A percentile compares a stretch with the other conserved stretches of the same genome.
phyloP scores from a whole-genome alignment of 345 rosid species.

The Kandelia obovata region DNA sequence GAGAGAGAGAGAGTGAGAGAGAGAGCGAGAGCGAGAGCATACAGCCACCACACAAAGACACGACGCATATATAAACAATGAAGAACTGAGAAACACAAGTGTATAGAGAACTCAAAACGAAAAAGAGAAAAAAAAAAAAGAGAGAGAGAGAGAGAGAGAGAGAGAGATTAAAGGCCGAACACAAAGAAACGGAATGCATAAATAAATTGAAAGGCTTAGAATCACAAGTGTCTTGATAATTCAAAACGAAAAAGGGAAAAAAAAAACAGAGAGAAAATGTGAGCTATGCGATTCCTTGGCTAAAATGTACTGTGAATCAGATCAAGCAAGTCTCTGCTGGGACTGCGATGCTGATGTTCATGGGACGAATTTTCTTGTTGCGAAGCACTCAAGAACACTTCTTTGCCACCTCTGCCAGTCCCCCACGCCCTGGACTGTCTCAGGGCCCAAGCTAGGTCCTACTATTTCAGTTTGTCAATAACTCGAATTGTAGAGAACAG shows the following conservation, averaged over 20 bases:
- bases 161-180: not conserved
- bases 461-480: constrained; percentile 15
- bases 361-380: constrained; percentile 24
- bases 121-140: too few species aligned
- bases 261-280: constrained; percentile 1
- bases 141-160: constrained; percentile 3
- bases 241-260: not conserved
- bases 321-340: constrained; percentile 29
- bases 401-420: constrained; percentile 27
- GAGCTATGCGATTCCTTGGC: constrained; percentile 25
- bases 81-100: too few species aligned
- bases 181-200: not conserved
- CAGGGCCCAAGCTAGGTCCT: constrained; percentile 19
- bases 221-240: not conserved
- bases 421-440: constrained; percentile 21
- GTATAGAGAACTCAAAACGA: too few species aligned
- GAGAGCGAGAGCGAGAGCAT: not conserved
- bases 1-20: constrained; percentile 10
- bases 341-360: constrained; percentile 24
- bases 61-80: too few species aligned
- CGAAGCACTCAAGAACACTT: constrained; percentile 24
- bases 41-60: too few species aligned
- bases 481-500: constrained; percentile 5
- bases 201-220: not conserved
- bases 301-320: constrained; percentile 24